A percentile compares a stretch with the other conserved stretches of the same genome.
Conservation (phyloP, 495 filamentous ascomycete species). For the Tetracladium setigerum region DNA sequence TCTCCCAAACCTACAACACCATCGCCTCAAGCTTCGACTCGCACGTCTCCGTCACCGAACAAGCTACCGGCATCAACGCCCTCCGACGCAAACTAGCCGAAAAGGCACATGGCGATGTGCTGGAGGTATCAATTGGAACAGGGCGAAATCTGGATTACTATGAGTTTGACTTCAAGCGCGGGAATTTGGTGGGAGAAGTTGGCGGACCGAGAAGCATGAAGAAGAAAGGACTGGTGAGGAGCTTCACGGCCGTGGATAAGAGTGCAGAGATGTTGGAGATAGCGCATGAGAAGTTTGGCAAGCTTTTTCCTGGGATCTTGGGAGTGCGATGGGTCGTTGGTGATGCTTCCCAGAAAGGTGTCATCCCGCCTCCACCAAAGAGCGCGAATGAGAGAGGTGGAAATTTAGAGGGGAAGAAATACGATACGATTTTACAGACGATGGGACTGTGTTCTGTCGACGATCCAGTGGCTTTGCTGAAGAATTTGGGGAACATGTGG, state of each 20-base stretch:
- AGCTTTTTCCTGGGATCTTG: slow-evolving; percentile 38
- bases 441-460: slow-evolving; percentile 87
- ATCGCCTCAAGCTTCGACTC: slow-evolving; percentile 46
- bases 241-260: slow-evolving; percentile 52
- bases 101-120: slow-evolving; percentile 66
- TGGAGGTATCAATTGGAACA: slow-evolving; percentile 88
- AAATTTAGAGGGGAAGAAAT: slow-evolving; percentile 33
- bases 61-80: slow-evolving; percentile 51
- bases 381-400: slow-evolving; percentile 12
- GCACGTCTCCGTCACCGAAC: slow-evolving; percentile 58
- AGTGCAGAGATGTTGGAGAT: slow-evolving; percentile 58
- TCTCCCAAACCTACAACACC: slow-evolving; percentile 19
- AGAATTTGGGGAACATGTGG: slow-evolving; percentile 45
- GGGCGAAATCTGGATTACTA: slow-evolving; percentile 81
- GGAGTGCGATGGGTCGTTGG: slow-evolving; percentile 29
- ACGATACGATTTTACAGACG: slow-evolving; percentile 84
- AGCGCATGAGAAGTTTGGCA: slow-evolving; percentile 46
- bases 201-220: slow-evolving; percentile 13
- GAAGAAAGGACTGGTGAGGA: slow-evolving; percentile 26
- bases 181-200: slow-evolving; percentile 8
- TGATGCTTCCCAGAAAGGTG: slow-evolving; percentile 24
- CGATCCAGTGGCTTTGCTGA: slow-evolving; percentile 62
- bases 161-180: slow-evolving; percentile 31
- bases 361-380: slow-evolving; percentile 16
- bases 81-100: slow-evolving; percentile 54